Percentiles rank a stretch among this genome's conserved stretches.
Evolutionary conservation across 2,329 filamentous ascomycete species (phyloP).

Genomic region (Ceratocystis alfenasii): DNA sequence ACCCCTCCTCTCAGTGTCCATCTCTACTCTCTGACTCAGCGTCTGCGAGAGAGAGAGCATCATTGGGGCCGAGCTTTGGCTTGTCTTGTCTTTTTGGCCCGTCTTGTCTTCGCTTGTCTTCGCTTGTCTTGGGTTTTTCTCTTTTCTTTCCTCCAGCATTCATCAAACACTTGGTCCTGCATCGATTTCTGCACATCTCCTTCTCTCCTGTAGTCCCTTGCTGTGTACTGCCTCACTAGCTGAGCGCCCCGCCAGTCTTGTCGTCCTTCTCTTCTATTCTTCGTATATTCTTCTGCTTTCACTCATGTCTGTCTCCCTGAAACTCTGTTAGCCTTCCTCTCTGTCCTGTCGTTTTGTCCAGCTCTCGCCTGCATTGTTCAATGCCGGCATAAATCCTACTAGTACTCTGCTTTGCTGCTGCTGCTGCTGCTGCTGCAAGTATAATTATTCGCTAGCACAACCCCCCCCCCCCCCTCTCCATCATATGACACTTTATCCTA

Average conservation of each 20-base stretch:
- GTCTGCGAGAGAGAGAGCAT: background rate
- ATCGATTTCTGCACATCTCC: too few relatives aligned
- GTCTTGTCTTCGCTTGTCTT: background rate
- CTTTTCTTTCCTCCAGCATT: background rate
- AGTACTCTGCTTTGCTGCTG: background rate
- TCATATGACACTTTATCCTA: constrained; percentile 3
- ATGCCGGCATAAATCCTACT: background rate
- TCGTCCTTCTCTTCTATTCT: background rate
- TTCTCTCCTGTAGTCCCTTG: too few relatives aligned
- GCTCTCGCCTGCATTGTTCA: background rate
- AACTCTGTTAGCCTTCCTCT: background rate
- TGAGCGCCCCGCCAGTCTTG: too few relatives aligned
- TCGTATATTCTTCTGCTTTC: background rate
- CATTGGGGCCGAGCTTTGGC: constrained; percentile 8
- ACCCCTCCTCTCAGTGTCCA: background rate
- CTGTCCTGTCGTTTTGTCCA: background rate
- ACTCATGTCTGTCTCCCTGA: too few relatives aligned
- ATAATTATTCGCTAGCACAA: background rate
- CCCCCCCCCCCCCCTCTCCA: background rate
- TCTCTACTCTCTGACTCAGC: constrained; percentile 7
- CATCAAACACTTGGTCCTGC: too few relatives aligned
- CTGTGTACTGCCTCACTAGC: too few relatives aligned
- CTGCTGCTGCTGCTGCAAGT: background rate
- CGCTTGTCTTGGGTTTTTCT: background rate
- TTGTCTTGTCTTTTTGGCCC: background rate